Base-by-base conservation (phyloP, 106 monocot genomes). In the Phalaenopsis equestris region DNA sequence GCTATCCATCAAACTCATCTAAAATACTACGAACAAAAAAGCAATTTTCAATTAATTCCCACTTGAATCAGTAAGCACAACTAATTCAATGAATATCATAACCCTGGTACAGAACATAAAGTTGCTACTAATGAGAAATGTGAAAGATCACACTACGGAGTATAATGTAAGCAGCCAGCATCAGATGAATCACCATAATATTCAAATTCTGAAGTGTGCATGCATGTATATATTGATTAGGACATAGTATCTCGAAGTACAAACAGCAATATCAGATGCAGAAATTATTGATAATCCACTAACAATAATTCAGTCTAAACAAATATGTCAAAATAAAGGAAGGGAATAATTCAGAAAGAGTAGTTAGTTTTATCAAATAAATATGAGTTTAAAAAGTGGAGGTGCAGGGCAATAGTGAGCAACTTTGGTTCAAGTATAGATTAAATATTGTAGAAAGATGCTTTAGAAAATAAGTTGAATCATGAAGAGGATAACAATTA, bases 1-100 rank as follows among this genome's bases (percentile, higher is more conserved):
- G 67, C 30, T 30, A 30, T 67, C 18, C 67, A 67, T 9, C 30
- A 67, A 67, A 4, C 23, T 30, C 67, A 67, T 67, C 57, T 24
- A 21, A 67, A 30, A 67, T 19, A 6, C 67, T 67, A 67, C 0
- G 18, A 67, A 9, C 21, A 67, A 6, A 67, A 67, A 24, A 24
- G 4, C 5, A 30, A 30, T 21, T 48, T 9, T 6, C 5, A 30
- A 30, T 4, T 2, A 67, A 67, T 67, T 67, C 21, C 30, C 24
- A 30, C n/a, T 67, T 67, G 21, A 67, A 67, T 67, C 18, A 23
- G 30, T 24, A 67, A 67, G 12, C 6, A 21, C 8, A 7, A 10
- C 37, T 11, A 68, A 68, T 68, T 37, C 36, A 68, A 24, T 68
- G 37, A 68, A 68, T 68, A 68, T 68, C 68, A 68, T 36, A 68